A percentile compares a stretch with the other conserved stretches of the same genome.
These are phyloP conservation scores for Vairimorpha necatrix DNA, from an alignment of 371 early-diverging fungal genomes.

Conservation along the genomic window DNA sequence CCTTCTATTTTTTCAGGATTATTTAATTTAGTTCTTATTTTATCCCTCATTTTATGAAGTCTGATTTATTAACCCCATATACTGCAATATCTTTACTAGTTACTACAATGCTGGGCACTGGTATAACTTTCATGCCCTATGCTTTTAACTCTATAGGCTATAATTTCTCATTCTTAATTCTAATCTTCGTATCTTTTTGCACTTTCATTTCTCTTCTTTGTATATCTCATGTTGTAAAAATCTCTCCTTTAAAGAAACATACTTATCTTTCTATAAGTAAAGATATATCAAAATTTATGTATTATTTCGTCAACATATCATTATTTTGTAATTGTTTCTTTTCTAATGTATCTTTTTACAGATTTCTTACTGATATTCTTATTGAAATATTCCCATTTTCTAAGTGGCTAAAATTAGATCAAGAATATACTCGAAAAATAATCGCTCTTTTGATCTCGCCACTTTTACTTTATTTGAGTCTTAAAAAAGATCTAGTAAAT, in stretches of 20 bases:
- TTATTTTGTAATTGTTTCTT: constrained; percentile 37
- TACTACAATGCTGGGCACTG: constrained; percentile 61
- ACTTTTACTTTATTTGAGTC: constrained; percentile 27
- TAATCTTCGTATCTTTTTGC: constrained; percentile 40
- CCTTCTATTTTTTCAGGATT: no score
- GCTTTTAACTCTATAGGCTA: constrained; percentile 59
- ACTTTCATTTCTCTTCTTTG: constrained; percentile 56
- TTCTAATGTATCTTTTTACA: constrained; percentile 35
- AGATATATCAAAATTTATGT: neutral
- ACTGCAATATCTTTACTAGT: constrained; percentile 53
- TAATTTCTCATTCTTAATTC: constrained; percentile 26
- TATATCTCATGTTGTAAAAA: constrained; percentile 18
- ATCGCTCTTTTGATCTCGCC: constrained; percentile 5
- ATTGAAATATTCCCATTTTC: constrained; percentile 4
- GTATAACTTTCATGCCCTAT: constrained; percentile 56
- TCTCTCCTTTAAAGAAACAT: neutral
- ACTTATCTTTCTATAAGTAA: neutral
- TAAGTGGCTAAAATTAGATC: neutral
- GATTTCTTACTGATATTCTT: constrained; percentile 30
- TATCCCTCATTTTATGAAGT: no score
- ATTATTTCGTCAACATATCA: constrained; percentile 11
- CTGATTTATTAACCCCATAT: constrained; percentile 11
- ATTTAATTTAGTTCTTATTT: no score
- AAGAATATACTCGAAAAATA: constrained; percentile 7
- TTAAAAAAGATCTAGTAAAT: constrained; percentile 16